phyloP scores from a whole-genome alignment of 1,284 basidiomycete genomes.

The Entoloma clypeatum region DNA sequence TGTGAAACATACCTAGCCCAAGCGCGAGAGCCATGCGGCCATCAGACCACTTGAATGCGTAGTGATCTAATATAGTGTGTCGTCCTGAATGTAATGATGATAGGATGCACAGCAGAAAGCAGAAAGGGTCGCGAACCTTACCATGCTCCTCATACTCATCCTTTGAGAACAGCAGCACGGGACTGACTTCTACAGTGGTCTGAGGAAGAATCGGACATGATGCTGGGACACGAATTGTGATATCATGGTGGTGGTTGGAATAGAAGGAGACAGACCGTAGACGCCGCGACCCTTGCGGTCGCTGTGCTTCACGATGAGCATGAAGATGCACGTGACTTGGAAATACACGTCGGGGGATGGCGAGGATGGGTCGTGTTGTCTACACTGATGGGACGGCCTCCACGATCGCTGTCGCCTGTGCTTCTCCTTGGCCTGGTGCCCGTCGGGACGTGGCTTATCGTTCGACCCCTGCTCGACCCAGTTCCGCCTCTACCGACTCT shows the following conservation, averaged over 20 bases:
- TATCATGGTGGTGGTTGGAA: neutral
- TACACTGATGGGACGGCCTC: constrained; percentile 21
- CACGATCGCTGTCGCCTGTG: constrained; percentile 51
- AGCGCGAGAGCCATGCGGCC: constrained; percentile 85
- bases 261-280: constrained; percentile 43
- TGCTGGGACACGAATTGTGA: constrained; percentile 37
- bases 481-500: constrained; percentile 64
- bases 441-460: constrained; percentile 65
- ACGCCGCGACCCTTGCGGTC: constrained; percentile 60
- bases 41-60: constrained; percentile 81
- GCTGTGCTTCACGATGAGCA: constrained; percentile 28
- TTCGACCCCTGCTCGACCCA: constrained; percentile 66
- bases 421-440: constrained; percentile 57
- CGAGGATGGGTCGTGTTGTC: neutral
- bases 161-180: constrained; percentile 75
- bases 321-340: constrained; percentile 1
- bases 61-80: constrained; percentile 77
- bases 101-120: neutral
- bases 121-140: constrained; percentile 3
- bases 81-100: constrained; percentile 26
- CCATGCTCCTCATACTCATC: constrained; percentile 72
- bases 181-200: constrained; percentile 78
- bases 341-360: neutral
- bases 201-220: constrained; percentile 54
- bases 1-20: constrained; percentile 79